These are phyloP conservation scores for Actinomucor elegans DNA, from an alignment of 371 early-diverging fungal genomes.

Conservation along the genomic window DNA sequence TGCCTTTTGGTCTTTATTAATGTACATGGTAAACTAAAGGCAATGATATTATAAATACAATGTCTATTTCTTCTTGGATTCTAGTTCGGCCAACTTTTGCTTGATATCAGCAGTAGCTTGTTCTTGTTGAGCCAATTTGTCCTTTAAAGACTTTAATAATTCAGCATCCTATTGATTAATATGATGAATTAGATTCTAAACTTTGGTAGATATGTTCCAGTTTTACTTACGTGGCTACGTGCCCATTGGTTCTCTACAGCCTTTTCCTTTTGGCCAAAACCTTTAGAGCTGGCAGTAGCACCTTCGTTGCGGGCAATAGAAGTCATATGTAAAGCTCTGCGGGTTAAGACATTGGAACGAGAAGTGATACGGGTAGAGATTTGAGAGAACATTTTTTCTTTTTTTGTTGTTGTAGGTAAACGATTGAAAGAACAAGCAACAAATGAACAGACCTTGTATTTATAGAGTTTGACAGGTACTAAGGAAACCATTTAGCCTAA, in stretches of 20 bases:
- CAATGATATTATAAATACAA: no score
- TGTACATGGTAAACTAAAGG: no score
- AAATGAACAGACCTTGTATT: neutral
- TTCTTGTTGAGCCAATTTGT: conserved; percentile 28
- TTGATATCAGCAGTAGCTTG: conserved; percentile 24
- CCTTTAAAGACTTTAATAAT: conserved; percentile 32
- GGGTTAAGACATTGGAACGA: conserved; percentile 6
- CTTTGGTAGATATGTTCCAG: no score
- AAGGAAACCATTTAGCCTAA: no score
- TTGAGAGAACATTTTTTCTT: conserved; percentile 2
- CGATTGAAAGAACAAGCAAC: neutral
- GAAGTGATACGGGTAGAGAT: conserved; percentile 3
- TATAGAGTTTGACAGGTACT: neutral
- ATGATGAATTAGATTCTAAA: neutral
- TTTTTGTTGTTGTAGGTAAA: neutral
- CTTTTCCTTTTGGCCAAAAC: conserved; percentile 42
- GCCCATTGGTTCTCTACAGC: conserved; percentile 50
- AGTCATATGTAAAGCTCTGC: conserved; percentile 13
- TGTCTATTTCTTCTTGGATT: conserved; percentile 9
- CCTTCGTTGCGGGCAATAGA: conserved; percentile 24
- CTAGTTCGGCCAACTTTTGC: conserved; percentile 23
- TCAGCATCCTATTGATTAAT: conserved; percentile 34
- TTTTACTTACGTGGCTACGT: conserved; percentile 36
- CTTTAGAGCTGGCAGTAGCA: conserved; percentile 31
- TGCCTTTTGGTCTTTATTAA: no score